These are phyloP conservation scores for Rhodotorula taiwanensis DNA, from an alignment of 768 basidiomycete species.

Conservation along the genomic window DNA sequence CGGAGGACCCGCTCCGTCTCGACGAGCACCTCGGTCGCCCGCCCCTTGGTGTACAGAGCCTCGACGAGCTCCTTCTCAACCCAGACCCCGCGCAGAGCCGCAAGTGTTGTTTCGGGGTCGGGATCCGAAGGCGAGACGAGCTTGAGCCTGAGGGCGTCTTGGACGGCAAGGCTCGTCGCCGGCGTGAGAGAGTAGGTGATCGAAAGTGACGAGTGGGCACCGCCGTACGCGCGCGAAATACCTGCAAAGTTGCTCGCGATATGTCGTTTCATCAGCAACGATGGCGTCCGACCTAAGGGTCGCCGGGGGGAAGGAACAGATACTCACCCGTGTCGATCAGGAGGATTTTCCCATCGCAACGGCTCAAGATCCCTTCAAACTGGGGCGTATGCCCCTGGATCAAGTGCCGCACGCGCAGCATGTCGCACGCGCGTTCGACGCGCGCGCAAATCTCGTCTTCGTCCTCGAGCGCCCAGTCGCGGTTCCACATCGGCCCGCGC, in stretches of 20 bases:
- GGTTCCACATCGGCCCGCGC: slow-evolving; percentile 72
- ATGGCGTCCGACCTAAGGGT: too few relatives aligned
- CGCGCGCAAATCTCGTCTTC: slow-evolving; percentile 58
- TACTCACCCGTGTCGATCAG: slow-evolving; percentile 83
- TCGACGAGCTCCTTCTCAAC: slow-evolving; percentile 57
- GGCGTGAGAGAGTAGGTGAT: slow-evolving; percentile 77
- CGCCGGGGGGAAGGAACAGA: background rate
- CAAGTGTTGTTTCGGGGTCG: slow-evolving; percentile 2
- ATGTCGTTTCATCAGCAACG: background rate
- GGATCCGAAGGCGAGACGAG: slow-evolving; percentile 3
- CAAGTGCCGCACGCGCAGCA: slow-evolving; percentile 76
- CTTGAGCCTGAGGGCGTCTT: slow-evolving; percentile 9
- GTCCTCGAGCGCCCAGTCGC: slow-evolving; percentile 79
- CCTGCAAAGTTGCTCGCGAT: slow-evolving; percentile 2
- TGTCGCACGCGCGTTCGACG: slow-evolving; percentile 63
- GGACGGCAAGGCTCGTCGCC: slow-evolving; percentile 41
- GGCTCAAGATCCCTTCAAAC: slow-evolving; percentile 74
- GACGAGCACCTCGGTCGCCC: slow-evolving; percentile 52
- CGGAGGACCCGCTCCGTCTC: slow-evolving; percentile 47
- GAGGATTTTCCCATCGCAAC: slow-evolving; percentile 86
- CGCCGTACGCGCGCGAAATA: slow-evolving; percentile 66
- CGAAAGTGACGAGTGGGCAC: slow-evolving; percentile 76
- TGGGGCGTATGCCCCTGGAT: slow-evolving; percentile 75
- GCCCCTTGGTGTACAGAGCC: slow-evolving; percentile 56
- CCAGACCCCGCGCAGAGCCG: slow-evolving; percentile 18